These are phyloP conservation scores for Choiromyces venosus DNA, from an alignment of 495 filamentous ascomycete species.

Conservation along the genomic window DNA sequence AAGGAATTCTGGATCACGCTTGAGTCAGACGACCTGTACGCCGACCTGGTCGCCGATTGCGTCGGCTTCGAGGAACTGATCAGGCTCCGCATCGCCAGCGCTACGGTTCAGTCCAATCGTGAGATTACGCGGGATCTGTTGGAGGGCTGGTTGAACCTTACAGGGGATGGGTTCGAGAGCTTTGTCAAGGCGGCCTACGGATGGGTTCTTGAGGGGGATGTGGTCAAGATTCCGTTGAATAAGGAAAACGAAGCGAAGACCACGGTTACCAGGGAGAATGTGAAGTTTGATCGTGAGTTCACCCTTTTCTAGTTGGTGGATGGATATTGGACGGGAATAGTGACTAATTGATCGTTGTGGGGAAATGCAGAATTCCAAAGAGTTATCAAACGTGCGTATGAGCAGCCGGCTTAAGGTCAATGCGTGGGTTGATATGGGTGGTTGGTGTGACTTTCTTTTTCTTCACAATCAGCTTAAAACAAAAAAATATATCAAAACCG, in stretches of 20 bases:
- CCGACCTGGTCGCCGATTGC: conserved; percentile 89
- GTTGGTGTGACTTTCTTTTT: not conserved
- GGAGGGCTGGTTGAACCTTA: conserved; percentile 80
- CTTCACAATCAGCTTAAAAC: not conserved
- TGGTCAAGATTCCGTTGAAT: conserved; percentile 77
- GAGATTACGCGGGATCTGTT: conserved; percentile 70
- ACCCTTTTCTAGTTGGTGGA: not conserved
- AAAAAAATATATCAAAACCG: not conserved
- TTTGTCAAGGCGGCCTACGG: conserved; percentile 79
- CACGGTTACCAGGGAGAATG: conserved; percentile 89
- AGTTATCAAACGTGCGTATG: conserved; percentile 80
- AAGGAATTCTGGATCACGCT: conserved; percentile 86
- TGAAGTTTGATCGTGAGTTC: conserved; percentile 74
- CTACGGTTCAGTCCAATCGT: conserved; percentile 80
- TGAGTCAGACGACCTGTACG: conserved; percentile 91
- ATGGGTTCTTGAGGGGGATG: conserved; percentile 67
- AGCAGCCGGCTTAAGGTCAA: conserved; percentile 65
- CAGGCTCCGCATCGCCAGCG: conserved; percentile 81
- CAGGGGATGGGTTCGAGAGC: conserved; percentile 64
- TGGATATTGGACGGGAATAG: conserved; percentile 4
- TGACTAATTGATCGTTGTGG: conserved; percentile 8
- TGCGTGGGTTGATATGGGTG: not conserved
- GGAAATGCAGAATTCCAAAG: conserved; percentile 57
- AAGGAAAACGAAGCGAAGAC: conserved; percentile 98
- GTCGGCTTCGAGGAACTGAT: conserved; percentile 95